Evolutionary conservation across 495 filamentous ascomycete genomes (phyloP).

Genomic region (Penicillium cataractarum): DNA sequence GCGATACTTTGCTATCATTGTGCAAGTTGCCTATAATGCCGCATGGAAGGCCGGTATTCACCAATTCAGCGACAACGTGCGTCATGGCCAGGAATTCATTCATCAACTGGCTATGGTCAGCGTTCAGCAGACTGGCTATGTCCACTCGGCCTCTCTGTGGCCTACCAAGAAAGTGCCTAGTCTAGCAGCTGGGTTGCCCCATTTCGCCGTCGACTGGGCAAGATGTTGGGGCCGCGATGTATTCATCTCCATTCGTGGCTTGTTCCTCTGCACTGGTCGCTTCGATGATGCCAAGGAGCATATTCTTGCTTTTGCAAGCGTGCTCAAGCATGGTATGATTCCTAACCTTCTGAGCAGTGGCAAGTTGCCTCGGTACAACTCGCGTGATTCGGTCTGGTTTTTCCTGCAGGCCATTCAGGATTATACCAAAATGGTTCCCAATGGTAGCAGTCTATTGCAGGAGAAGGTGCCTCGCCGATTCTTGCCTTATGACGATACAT

Average conservation of each 20-base stretch:
- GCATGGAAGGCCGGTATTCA: constrained; percentile 77
- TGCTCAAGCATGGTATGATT: constrained; percentile 98
- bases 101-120: constrained; percentile 87
- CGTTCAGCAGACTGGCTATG: constrained; percentile 82
- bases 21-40: constrained; percentile 83
- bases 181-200: constrained; percentile 90
- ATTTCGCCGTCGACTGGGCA: constrained; percentile 93
- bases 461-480: constrained; percentile 85
- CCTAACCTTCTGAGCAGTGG: constrained; percentile 91
- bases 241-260: constrained; percentile 90
- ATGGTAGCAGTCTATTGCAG: constrained; percentile 73
- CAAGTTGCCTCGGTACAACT: constrained; percentile 92
- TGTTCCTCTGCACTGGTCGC: constrained; percentile 86
- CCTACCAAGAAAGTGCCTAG: constrained; percentile 81
- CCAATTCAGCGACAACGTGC: constrained; percentile 76
- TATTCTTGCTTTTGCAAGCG: constrained; percentile 92
- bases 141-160: constrained; percentile 88
- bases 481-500: constrained; percentile 91
- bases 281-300: constrained; percentile 89
- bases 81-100: constrained; percentile 79
- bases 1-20: constrained; percentile 87
- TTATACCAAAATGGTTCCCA: constrained; percentile 80
- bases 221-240: constrained; percentile 97
- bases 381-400: constrained; percentile 96
- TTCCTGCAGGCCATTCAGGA: constrained; percentile 94